phyloP scores from a whole-genome alignment of 1,284 basidiomycete genomes.

The Taiwanofungus camphoratus region DNA sequence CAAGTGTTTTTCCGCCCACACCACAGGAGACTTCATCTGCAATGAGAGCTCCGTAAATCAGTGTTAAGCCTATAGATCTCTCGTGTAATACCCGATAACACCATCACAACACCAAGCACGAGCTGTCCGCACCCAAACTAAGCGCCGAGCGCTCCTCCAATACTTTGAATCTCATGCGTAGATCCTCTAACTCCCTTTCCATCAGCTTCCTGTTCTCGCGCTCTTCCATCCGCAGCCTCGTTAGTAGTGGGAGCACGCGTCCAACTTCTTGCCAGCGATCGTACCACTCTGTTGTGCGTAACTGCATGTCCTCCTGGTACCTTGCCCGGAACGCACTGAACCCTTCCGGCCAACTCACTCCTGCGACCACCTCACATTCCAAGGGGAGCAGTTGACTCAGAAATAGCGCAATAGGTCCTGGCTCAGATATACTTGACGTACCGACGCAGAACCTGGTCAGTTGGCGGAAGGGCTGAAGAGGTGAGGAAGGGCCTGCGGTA shows the following conservation, averaged over 20 bases:
- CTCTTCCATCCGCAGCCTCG: conserved; percentile 44
- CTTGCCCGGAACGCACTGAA: conserved; percentile 16
- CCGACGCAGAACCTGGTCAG: conserved; percentile 43
- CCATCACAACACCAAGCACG: conserved; percentile 22
- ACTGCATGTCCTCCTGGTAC: conserved; percentile 14
- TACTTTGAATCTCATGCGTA: conserved; percentile 40
- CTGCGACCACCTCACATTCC: conserved; percentile 33
- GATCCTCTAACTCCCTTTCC: conserved; percentile 46
- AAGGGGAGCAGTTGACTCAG: conserved; percentile 44
- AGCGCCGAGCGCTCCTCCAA: conserved; percentile 34
- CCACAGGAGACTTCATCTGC: no score
- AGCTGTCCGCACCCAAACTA: conserved; percentile 15
- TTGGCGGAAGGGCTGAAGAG: conserved; percentile 30
- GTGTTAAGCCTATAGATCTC: no score
- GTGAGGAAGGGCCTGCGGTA: conserved; percentile 4
- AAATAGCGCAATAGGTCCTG: conserved; percentile 43
- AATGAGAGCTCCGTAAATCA: no score
- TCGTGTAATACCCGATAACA: no score
- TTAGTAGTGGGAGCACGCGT: conserved; percentile 43
- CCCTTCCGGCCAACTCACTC: conserved; percentile 26
- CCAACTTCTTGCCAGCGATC: conserved; percentile 39
- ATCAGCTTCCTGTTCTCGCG: conserved; percentile 33
- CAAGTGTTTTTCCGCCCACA: no score
- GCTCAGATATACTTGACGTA: conserved; percentile 38
- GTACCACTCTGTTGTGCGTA: conserved; percentile 29